Base-by-base conservation (phyloP, 2,329 filamentous ascomycete genomes). In the Colletotrichum sp. region DNA sequence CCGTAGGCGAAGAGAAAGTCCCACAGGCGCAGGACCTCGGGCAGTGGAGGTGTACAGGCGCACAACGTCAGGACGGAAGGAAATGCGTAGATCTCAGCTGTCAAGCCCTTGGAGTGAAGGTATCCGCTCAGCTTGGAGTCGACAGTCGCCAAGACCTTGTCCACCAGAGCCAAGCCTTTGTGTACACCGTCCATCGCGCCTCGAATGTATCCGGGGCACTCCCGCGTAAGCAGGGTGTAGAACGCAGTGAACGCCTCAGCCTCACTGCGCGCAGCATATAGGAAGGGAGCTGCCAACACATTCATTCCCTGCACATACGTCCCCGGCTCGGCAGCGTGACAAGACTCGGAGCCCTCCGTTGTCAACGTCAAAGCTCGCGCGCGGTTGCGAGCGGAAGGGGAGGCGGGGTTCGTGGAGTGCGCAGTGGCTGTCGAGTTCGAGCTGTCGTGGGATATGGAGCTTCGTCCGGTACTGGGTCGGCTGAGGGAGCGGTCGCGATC, bases 241-340 rank as follows among this genome's bases (percentile, higher is more conserved):
- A 99, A 98, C 3, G 96, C 94, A 7, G 95, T 93, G 81, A 98
- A 99, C 3, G 97, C 97, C 86, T 99, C 96, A 8, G 96, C 94
- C 86, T 99, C 97, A 83, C 95, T 98, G 74, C 96, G 93, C 2
- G 97, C 96, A 7, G 95, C 96, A 84, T 99, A 99, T 62, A 99
- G 89, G 82, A 99, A 98, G 0, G 97, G 97, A 1, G 97, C 97
- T 12, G 96, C 96, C 19, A 99, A 91, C 55, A 99, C 97, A 83
- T 99, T 99, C 96, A 99, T 99, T 79, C 97, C 97, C 85, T 99
- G 97, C 4, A 99, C 96, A 81, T 99, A 99, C 55, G 95, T 96
- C 36, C 96, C 95, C 13, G 95, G 91, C 80, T 95, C 93, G 36
- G 87, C 86, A 4, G 87, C 88, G 25, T 84, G 81, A 73, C 90